A percentile compares a stretch with the other conserved stretches of the same genome.
phyloP scores from a whole-genome alignment of 1,139 yeast genomes.

The Pichia sp. region DNA sequence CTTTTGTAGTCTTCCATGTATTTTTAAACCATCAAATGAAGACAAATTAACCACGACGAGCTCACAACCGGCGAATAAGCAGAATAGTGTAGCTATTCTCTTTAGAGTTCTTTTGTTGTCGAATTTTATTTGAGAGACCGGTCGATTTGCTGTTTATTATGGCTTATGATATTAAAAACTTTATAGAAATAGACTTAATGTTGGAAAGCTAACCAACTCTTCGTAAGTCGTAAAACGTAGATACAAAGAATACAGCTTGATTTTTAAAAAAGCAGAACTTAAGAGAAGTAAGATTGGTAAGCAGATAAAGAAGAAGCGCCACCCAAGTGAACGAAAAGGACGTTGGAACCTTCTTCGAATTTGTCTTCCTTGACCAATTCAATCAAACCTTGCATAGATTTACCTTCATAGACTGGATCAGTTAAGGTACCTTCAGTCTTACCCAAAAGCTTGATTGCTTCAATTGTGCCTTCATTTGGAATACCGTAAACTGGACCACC shows the following conservation, averaged over 20 bases:
- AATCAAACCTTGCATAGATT: slow-evolving; percentile 32
- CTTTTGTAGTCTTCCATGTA: too few relatives aligned
- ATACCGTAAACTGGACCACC: slow-evolving; percentile 32
- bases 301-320: slow-evolving; percentile 33
- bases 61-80: too few relatives aligned
- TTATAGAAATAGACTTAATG: not conserved
- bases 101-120: not conserved
- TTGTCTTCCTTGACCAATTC: slow-evolving; percentile 26
- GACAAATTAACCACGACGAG: too few relatives aligned
- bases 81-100: not conserved
- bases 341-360: slow-evolving; percentile 29
- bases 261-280: too few relatives aligned
- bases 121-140: too few relatives aligned
- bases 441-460: slow-evolving; percentile 32
- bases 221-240: too few relatives aligned
- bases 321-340: slow-evolving; percentile 31
- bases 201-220: too few relatives aligned
- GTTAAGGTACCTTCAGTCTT: slow-evolving; percentile 32
- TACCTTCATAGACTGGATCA: slow-evolving; percentile 34
- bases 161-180: not conserved
- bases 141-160: too few relatives aligned
- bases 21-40: too few relatives aligned
- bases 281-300: slow-evolving; percentile 22
- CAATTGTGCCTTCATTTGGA: slow-evolving; percentile 33
- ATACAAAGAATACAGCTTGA: too few relatives aligned